Percentiles rank a stretch among this genome's conserved stretches.
Conservation (phyloP, 495 filamentous ascomycete species). For the Rhypophila decipiens region DNA sequence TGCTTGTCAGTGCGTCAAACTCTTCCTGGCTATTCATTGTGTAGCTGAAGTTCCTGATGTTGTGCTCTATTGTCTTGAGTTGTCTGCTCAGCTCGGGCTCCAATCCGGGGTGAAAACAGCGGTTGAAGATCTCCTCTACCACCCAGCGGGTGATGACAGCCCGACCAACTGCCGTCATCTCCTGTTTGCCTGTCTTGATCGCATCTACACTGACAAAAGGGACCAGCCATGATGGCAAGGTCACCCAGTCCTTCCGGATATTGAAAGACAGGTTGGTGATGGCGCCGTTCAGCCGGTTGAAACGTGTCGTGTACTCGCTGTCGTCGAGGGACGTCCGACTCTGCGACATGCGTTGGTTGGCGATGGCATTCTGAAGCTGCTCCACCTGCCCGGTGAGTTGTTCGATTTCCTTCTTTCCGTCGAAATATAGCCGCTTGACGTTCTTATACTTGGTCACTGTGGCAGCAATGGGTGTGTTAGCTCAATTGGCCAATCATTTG, state of each 20-base stretch:
- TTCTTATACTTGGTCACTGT: constrained; percentile 93
- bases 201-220: constrained; percentile 78
- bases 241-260: constrained; percentile 86
- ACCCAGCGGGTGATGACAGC: constrained; percentile 87
- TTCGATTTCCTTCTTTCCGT: constrained; percentile 85
- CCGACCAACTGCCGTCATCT: constrained; percentile 95
- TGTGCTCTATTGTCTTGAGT: constrained; percentile 82
- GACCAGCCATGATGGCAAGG: constrained; percentile 71
- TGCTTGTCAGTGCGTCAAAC: constrained; percentile 77
- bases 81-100: constrained; percentile 67
- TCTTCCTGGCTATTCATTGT: constrained; percentile 73
- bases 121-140: constrained; percentile 83
- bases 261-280: constrained; percentile 93
- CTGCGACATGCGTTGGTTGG: constrained; percentile 88
- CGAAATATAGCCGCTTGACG: constrained; percentile 95
- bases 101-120: constrained; percentile 83
- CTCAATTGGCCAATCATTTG: background rate
- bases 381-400: constrained; percentile 84
- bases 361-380: constrained; percentile 90
- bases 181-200: constrained; percentile 72
- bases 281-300: constrained; percentile 87
- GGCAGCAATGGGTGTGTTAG: constrained; percentile 5
- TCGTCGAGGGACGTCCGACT: constrained; percentile 95
- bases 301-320: constrained; percentile 85
- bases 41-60: constrained; percentile 70